These are phyloP conservation scores for Eucalyptus grandis DNA, from an alignment of 345 rosid species.

Conservation along the genomic window DNA sequence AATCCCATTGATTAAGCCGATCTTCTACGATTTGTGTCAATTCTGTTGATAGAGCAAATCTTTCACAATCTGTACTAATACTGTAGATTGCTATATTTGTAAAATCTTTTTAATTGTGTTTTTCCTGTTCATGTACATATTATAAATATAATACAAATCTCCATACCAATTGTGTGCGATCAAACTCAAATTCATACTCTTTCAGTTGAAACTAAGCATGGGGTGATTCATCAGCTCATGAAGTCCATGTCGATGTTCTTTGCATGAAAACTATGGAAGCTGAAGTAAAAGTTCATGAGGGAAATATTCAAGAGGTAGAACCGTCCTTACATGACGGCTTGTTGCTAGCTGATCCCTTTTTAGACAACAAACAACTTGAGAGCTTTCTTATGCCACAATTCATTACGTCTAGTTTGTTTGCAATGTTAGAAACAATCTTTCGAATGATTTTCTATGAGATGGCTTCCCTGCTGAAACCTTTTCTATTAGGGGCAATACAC, in stretches of 20 bases:
- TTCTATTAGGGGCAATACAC: not conserved
- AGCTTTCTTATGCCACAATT: not conserved
- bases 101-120: too few relatives aligned
- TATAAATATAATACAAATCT: too few relatives aligned
- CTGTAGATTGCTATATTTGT: too few relatives aligned
- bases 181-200: too few relatives aligned
- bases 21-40: too few relatives aligned
- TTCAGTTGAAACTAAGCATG: not conserved
- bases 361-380: not conserved
- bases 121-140: too few relatives aligned
- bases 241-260: conserved; percentile 61
- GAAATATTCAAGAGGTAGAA: conserved; percentile 80
- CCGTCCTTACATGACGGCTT: conserved; percentile 79
- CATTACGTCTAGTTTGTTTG: not conserved
- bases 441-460: not conserved
- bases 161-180: too few relatives aligned
- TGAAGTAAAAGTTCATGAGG: conserved; percentile 81
- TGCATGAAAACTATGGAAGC: conserved; percentile 50
- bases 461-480: not conserved
- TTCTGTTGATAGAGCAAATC: too few relatives aligned
- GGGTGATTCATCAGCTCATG: conserved; percentile 12
- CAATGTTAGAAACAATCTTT: not conserved
- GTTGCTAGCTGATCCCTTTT: not conserved
- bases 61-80: too few relatives aligned
- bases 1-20: too few relatives aligned